Evolutionary conservation across 2,329 filamentous ascomycete genomes (phyloP).

Genomic region (Fusarium sp.): DNA sequence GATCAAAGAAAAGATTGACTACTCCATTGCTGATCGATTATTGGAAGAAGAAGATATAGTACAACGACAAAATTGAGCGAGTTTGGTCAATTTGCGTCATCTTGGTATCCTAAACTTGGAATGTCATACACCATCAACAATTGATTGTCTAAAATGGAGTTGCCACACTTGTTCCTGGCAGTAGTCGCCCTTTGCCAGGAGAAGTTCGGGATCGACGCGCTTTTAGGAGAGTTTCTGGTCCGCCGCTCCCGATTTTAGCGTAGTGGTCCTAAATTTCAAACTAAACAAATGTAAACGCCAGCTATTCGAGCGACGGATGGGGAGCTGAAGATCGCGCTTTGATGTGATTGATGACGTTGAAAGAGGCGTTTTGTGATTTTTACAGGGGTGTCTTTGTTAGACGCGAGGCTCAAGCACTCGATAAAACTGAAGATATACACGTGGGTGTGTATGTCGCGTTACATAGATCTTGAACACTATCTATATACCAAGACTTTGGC

Average conservation of each 20-base stretch:
- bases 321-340: neutral
- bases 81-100: neutral
- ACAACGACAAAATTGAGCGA: neutral
- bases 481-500: neutral
- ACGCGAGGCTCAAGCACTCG: too few species aligned
- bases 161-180: conserved; percentile 17
- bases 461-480: neutral
- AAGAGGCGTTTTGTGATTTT: neutral
- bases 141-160: neutral
- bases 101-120: neutral
- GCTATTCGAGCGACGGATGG: neutral
- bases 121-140: neutral
- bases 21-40: neutral
- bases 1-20: neutral
- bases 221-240: conserved; percentile 3
- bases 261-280: conserved; percentile 4
- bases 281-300: conserved; percentile 25
- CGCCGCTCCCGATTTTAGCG: conserved; percentile 21
- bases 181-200: neutral
- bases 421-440: neutral
- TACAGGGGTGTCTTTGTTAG: neutral
- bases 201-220: neutral
- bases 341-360: neutral
- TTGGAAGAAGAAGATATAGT: neutral
- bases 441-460: neutral